phyloP scores from a whole-genome alignment of 306 rosid species.

The Trifolium pratense region DNA sequence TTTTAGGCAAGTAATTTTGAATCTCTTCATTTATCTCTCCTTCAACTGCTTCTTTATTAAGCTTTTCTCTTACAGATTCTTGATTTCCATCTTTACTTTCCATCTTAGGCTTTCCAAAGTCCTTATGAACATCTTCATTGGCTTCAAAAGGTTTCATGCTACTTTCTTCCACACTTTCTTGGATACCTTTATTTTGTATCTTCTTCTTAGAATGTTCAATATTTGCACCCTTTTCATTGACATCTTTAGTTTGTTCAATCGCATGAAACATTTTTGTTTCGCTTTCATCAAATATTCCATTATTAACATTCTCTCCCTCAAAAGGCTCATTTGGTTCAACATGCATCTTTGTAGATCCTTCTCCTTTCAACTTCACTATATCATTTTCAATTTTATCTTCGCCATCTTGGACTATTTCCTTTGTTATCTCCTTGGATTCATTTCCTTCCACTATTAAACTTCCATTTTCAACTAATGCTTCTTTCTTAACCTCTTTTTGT shows the following conservation, averaged over 20 bases:
- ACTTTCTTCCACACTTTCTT: background rate
- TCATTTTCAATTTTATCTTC: constrained; percentile 13
- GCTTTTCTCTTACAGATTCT: background rate
- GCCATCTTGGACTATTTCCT: background rate
- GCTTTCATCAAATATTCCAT: constrained; percentile 26
- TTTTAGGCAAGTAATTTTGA: background rate
- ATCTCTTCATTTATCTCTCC: too few species aligned
- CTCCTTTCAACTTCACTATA: constrained; percentile 23
- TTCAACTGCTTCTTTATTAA: too few species aligned
- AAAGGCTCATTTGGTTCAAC: constrained; percentile 25
- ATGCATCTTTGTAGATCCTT: constrained; percentile 29
- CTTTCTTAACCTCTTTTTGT: background rate
- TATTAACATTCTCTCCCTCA: background rate
- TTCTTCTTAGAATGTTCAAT: background rate
- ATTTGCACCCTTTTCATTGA: background rate
- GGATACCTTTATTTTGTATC: background rate
- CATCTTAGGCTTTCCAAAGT: background rate
- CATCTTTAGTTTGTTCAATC: background rate
- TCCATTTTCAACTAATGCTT: constrained; percentile 17
- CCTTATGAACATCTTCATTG: background rate
- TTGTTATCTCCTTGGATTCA: constrained; percentile 5
- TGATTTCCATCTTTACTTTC: constrained; percentile 23
- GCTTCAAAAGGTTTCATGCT: background rate
- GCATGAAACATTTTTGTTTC: background rate
- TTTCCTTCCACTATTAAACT: constrained; percentile 20